Conservation (phyloP, 2,329 filamentous ascomycete genomes). For the Westerdykella aurantiaca region DNA sequence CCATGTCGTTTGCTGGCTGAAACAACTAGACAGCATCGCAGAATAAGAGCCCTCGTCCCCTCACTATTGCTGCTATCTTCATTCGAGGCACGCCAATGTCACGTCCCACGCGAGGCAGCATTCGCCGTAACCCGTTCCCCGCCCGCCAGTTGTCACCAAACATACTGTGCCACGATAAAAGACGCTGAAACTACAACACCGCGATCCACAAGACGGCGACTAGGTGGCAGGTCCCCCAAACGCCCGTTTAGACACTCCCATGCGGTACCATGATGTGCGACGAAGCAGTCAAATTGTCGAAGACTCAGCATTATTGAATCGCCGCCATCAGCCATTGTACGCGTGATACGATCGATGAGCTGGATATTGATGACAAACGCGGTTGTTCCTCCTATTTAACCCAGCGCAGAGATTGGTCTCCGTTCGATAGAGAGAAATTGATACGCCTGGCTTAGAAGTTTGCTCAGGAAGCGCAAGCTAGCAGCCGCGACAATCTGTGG, state of each 20-base stretch:
- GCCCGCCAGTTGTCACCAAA: too few species aligned
- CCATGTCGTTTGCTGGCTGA: neutral
- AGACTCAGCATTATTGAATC: slow-evolving; percentile 10
- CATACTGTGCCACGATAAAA: too few species aligned
- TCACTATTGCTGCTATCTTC: neutral
- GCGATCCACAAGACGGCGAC: neutral
- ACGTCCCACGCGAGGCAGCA: too few species aligned
- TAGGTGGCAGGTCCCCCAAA: slow-evolving; percentile 12
- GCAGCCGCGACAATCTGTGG: too few species aligned
- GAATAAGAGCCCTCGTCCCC: neutral
- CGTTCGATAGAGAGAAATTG: too few species aligned
- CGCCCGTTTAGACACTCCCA: slow-evolving; percentile 3
- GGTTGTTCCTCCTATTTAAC: too few species aligned
- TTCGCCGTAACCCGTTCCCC: too few species aligned
- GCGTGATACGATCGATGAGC: too few species aligned
- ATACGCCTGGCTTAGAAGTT: too few species aligned
- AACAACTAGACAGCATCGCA: neutral
- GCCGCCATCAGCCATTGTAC: neutral
- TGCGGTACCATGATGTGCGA: slow-evolving; percentile 11
- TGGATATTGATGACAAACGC: too few species aligned
- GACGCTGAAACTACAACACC: neutral
- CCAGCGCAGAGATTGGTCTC: too few species aligned
- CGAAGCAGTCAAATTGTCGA: slow-evolving; percentile 18
- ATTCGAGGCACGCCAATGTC: neutral
- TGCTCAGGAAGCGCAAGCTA: too few species aligned